Evolutionary conservation across 768 basidiomycete genomes (phyloP), one percentile per base, ranked within the genome.

Genomic region (Chalciporus chontae): DNA sequence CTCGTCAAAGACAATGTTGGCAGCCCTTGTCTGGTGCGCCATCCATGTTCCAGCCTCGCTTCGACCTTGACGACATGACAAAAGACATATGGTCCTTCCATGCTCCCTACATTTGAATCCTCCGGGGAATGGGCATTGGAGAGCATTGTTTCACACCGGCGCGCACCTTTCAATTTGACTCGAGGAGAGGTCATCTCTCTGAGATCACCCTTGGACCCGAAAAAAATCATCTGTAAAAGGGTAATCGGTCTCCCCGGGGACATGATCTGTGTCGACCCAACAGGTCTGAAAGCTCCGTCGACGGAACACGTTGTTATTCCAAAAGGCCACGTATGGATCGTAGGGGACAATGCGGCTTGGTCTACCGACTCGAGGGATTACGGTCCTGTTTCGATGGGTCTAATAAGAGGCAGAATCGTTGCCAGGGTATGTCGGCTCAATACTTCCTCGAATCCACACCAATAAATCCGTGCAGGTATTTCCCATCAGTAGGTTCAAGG

Each of bases 281-380:
- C 85, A 4, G 87, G 86, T 4, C 55, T 67, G 44, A 70, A 71
- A 43, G 83, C 80, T 8, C 80, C 84, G 9, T 81, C 83, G 10
- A 76, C 75, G 14, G 87, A 87, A 52, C 89, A 92, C 59, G 77
- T 94, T 14, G 62, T 83, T 23, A 71, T 97, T 9, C 95, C 95
- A 1, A 79, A 78, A 59, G 91, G 93, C 3, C 88, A 95, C 65
- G 67, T 95, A 19, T 97, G 95, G 95, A 74, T 95, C 26, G 79
- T 74, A 43, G 96, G 95, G 19, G 95, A 99, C 71, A 99, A 98
- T 62, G 73, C 86, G 38, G 74, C 80, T 21, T 76, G 74, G 56
- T 94, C 93, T 31, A 81, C 83, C 13, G 95, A 99, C 71, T 97
- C 95, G 10, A 77, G 95, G 49, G 69, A 74, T n/a, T 96, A 96